Conservation (phyloP, 2,329 filamentous ascomycete species). For the Hirsutella thompsonii region DNA sequence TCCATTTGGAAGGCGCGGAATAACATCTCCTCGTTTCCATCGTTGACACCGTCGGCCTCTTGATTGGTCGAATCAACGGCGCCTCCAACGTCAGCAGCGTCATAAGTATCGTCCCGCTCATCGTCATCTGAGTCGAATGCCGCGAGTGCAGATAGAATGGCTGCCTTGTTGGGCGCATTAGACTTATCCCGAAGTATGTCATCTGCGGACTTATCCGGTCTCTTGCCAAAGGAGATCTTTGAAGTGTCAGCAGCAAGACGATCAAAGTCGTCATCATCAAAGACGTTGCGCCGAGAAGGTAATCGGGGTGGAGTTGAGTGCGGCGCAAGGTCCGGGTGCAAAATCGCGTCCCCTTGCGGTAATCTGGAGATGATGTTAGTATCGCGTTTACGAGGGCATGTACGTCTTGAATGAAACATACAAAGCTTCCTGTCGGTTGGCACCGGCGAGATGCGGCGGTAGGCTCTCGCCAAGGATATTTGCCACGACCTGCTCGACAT, state of each 20-base stretch:
- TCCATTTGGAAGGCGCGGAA: conserved; percentile 59
- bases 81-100: conserved; percentile 81
- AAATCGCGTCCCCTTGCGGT: conserved; percentile 11
- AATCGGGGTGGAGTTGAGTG: conserved; percentile 43
- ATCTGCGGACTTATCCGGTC: conserved; percentile 53
- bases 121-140: conserved; percentile 91
- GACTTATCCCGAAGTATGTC: conserved; percentile 54
- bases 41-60: conserved; percentile 31
- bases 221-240: conserved; percentile 69
- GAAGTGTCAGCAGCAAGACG: conserved; percentile 51
- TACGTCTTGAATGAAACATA: conserved; percentile 15
- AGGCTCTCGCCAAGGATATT: conserved; percentile 71
- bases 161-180: conserved; percentile 61
- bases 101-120: conserved; percentile 94
- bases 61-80: conserved; percentile 62
- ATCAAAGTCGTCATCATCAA: conserved; percentile 72
- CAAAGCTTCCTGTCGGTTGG: conserved; percentile 53
- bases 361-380: conserved; percentile 10
- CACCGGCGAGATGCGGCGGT: conserved; percentile 49
- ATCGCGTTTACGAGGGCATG: background rate
- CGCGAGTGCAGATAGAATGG: conserved; percentile 77
- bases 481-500: conserved; percentile 67
- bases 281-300: conserved; percentile 56
- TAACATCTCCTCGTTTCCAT: conserved; percentile 55
- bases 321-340: conserved; percentile 34